phyloP scores from a whole-genome alignment of 805 yeast genomes.

The Yarrowia sp. region DNA sequence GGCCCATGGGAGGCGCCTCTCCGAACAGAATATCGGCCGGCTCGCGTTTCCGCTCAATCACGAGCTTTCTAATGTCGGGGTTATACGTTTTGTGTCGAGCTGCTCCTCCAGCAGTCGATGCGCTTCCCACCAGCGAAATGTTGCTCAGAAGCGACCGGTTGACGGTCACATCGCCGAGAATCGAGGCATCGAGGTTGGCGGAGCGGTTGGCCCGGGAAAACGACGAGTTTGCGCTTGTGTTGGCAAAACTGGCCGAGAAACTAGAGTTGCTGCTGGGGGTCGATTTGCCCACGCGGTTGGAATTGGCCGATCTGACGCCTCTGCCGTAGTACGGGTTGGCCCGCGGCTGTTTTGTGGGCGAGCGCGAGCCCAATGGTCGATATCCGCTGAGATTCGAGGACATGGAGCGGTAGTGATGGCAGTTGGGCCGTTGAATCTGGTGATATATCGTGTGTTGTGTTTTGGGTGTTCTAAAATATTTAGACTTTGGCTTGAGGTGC shows the following conservation, averaged over 20 bases:
- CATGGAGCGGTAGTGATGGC: neutral
- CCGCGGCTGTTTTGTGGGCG: constrained; percentile 18
- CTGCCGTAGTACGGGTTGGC: constrained; percentile 2
- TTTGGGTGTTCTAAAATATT: constrained; percentile 13
- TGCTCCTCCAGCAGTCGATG: constrained; percentile 15
- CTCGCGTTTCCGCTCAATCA: constrained; percentile 25
- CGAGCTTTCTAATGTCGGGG: constrained; percentile 29
- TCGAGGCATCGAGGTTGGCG: constrained; percentile 15
- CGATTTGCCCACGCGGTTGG: constrained; percentile 1
- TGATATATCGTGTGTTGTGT: neutral
- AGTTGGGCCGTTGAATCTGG: neutral
- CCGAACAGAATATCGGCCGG: constrained; percentile 27
- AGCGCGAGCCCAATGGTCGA: constrained; percentile 23
- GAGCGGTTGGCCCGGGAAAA: constrained; percentile 15
- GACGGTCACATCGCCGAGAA: constrained; percentile 32
- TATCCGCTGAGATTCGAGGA: constrained; percentile 32
- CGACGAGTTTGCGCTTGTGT: constrained; percentile 3
- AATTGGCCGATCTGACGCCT: constrained; percentile 11
- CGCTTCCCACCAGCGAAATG: constrained; percentile 19
- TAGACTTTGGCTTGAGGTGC: constrained; percentile 16
- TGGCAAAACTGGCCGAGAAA: constrained; percentile 3
- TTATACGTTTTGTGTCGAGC: constrained; percentile 32
- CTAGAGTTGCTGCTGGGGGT: neutral
- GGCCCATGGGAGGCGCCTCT: constrained; percentile 14
- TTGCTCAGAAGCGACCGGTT: constrained; percentile 29